A percentile compares a stretch with the other conserved stretches of the same genome.
Evolutionary conservation across 1,139 yeast species (phyloP).

Genomic region (Sporopachydermia cereana): DNA sequence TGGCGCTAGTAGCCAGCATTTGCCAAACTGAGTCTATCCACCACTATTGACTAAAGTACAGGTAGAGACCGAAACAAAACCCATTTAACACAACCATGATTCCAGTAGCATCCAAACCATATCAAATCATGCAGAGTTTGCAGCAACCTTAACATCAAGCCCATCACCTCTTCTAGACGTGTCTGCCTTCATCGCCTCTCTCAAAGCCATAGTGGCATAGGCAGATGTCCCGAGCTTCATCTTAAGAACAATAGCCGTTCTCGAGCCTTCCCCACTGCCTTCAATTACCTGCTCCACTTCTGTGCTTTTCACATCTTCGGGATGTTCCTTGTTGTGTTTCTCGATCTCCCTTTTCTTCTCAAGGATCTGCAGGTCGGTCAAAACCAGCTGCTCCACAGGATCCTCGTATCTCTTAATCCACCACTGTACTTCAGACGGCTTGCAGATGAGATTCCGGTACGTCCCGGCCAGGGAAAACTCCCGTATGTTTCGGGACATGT

Average conservation of each 20-base stretch:
- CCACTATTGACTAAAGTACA: too few species aligned
- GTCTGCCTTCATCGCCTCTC: slow-evolving; percentile 82
- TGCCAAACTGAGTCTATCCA: too few species aligned
- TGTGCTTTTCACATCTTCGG: slow-evolving; percentile 15
- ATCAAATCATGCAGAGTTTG: slow-evolving; percentile 5
- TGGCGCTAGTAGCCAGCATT: too few species aligned
- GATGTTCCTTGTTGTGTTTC: slow-evolving; percentile 18
- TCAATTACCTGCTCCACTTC: slow-evolving; percentile 27
- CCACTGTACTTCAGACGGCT: slow-evolving; percentile 56
- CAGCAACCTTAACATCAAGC: slow-evolving; percentile 20
- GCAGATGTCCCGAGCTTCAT: slow-evolving; percentile 79
- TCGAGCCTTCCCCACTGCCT: slow-evolving; percentile 33
- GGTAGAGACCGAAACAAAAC: too few species aligned
- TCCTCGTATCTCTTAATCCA: slow-evolving; percentile 48
- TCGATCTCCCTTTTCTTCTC: slow-evolving; percentile 29
- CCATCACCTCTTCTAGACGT: slow-evolving; percentile 54
- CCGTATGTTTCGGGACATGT: slow-evolving; percentile 73
- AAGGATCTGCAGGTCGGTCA: slow-evolving; percentile 71
- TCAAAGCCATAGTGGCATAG: slow-evolving; percentile 95
- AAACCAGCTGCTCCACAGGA: slow-evolving; percentile 57
- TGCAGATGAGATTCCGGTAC: slow-evolving; percentile 65
- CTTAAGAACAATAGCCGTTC: slow-evolving; percentile 60
- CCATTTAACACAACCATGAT: too few species aligned
- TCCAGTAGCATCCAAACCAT: too few species aligned
- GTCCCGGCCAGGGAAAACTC: slow-evolving; percentile 91